These are phyloP conservation scores for Petunia hybrid DNA, from an alignment of 305 asterid species.

Conservation along the genomic window DNA sequence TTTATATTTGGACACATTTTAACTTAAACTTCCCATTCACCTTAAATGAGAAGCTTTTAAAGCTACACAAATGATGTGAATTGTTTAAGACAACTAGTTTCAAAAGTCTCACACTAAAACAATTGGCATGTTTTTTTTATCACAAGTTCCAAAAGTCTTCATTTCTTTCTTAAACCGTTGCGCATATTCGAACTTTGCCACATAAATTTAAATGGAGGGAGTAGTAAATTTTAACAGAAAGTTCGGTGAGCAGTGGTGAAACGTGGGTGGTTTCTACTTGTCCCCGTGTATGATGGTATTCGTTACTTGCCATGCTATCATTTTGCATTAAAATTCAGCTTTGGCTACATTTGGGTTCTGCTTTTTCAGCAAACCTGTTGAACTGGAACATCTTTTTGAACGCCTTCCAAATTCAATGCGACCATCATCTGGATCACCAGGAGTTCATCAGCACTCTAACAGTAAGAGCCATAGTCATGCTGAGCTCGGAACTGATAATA, in stretches of 20 bases:
- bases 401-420: constrained; percentile 98
- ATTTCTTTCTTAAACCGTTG: no score
- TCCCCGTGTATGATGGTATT: neutral
- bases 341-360: constrained; percentile 32
- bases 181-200: no score
- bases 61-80: no score
- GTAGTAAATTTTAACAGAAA: neutral
- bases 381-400: constrained; percentile 96
- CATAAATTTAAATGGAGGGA: no score
- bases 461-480: constrained; percentile 73
- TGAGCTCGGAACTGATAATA: constrained; percentile 67
- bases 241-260: neutral
- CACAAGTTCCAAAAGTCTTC: no score
- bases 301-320: neutral
- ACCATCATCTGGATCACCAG: constrained; percentile 90
- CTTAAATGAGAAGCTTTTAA: no score
- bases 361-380: constrained; percentile 85
- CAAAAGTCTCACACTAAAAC: no score
- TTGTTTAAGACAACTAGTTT: no score
- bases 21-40: no score
- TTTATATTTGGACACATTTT: no score
- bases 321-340: constrained; percentile 15
- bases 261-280: neutral
- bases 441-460: constrained; percentile 54
- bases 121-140: no score